Evolutionary conservation across 306 rosid genomes (phyloP), one percentile per base, ranked within the genome.

Genomic region (Senna tora): DNA sequence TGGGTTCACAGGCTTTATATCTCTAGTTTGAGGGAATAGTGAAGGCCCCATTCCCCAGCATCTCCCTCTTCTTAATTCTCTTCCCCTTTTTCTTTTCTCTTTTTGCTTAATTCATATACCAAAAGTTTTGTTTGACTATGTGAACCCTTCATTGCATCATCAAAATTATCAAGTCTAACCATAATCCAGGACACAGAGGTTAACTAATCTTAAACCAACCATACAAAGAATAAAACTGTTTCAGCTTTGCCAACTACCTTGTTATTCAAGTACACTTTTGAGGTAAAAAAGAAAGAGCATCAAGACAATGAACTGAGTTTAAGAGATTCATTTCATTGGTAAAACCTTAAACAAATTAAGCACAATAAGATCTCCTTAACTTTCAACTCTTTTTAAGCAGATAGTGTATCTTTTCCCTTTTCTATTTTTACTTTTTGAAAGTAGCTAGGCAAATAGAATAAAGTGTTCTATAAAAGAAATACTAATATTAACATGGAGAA

Each of bases 311-410:
- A 65, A 30, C 57, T 15, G 2, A 65, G 41, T 15, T 65, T 42
- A 64, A 59, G 28, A 9, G 22, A 54, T 20, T 36, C 65, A 54
- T 1, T 20, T 36, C 53, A 54, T 2, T 21, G 13, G 68, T 32
- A 7, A 21, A 52, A 17, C 17, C 41, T 56, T 71, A 21, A 65
- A 71, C 69, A n/a, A 56, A 41, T 41, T 41, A 41, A 45, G 55
- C 16, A 21, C 77, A 65, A 72, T 56, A 50, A 78, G 51, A 72
- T 79, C 74, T 57, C 20, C 15, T 13, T 5, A 49, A 53, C 75
- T 79, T 72, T 79, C 82, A 72, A 72, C 71, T 17, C 75, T 66
- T 79, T 78, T 38, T 72, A 72, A 73, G 74, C 56, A 49, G 82
- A 79, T 79, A 36, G 16, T 38, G 22, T 33, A 33, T 34, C 69